Base-by-base conservation (phyloP, 1,284 basidiomycete genomes). In the Schizophyllum commune region DNA sequence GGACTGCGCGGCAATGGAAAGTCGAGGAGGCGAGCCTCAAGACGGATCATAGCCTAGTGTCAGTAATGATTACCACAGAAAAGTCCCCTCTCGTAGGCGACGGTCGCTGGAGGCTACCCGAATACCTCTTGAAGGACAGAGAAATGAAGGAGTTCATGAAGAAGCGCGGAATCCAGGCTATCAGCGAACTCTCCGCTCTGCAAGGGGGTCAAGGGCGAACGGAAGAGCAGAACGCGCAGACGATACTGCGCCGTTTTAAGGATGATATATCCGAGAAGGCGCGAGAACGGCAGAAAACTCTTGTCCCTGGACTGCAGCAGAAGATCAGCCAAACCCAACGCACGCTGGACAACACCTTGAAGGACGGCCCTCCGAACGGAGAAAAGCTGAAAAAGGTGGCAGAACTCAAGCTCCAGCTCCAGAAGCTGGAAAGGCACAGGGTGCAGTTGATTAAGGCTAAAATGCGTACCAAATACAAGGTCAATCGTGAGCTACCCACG, bases 191-290 rank as follows among this genome's bases (percentile, higher is more conserved):
- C 13, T 4, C 19, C 3, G 53, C 9, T 21, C 20, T 55, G 53
- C 20, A 20, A 21, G 15, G 53, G 11, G 11, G 51, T 52, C 27
- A 11, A 8, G 39, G 39, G 13, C 39, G 39, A 47, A 13, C 39
- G 13, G 58, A 55, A 33, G 20, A 59, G 4, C n/a, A 58, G 8
- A 58, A 62, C 39, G 11, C 58, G 0, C 66, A 67, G 52, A 58
- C 11, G 0, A 13, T 57, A 1, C 62, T 60, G n/a, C 51, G 55
- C 5, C 6, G 32, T 1, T 66, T 57, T 13, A 65, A 65, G 52
- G 55, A 56, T 1, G 20, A 58, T 27, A 11, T 61, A 4, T 19
- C 5, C n/a, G 4, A 58, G 33, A 62, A 56, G 55, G 62, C 60
- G 1, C 39, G 56, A 9, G 59, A 53, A 60, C 55, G 55, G 8